Evolutionary conservation across 768 basidiomycete genomes (phyloP), one percentile per base, ranked within the genome.

Genomic region (Suillus subluteus): DNA sequence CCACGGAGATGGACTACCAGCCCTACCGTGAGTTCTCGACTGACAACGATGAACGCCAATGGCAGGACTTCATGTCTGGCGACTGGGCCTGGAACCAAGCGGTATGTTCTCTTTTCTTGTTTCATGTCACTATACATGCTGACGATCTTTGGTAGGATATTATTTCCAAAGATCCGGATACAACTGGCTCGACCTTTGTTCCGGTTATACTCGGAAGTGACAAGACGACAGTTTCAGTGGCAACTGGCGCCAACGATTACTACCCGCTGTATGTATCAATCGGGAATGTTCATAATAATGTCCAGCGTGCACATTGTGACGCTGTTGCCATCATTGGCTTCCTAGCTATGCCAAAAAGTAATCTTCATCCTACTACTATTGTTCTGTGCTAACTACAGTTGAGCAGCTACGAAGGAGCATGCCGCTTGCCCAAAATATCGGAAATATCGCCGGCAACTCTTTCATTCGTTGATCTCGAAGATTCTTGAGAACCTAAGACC

Each of bases 381-480:
- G 13, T 15, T 41, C 40, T 43, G 6, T 1, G 0, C 41, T 43
- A 44, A 44, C 9, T 21, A 21, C 44, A 43, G 6, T 18, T 7
- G 16, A 43, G 18, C 6, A 44, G 44, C 44, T 44, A 44, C 18
- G 8, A 2, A 21, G 18, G 18, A 44, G 18, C 18, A 44, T 18
- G 58, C 72, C 40, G 38, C 61, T 15, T 58, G 66, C 58, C 5
- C 26, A 13, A 44, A 62, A 16, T 78, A 74, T 58, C 72, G 72
- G 5, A 75, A 70, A 32, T 81, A 79, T 61, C 69, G 70, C 2
- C 66, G 72, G 0, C 73, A 77, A 35, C 67, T 79, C 0, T 79
- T 76, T 52, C 78, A 81, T 64, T 55, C 72, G 0, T 78, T 75
- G 0, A 54, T 80, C 0, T 37, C 70, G 6, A 61, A 43, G 2